Evolutionary conservation across 2,329 filamentous ascomycete genomes (phyloP).

Genomic region (Nannizziopsis arthrosporioides): DNA sequence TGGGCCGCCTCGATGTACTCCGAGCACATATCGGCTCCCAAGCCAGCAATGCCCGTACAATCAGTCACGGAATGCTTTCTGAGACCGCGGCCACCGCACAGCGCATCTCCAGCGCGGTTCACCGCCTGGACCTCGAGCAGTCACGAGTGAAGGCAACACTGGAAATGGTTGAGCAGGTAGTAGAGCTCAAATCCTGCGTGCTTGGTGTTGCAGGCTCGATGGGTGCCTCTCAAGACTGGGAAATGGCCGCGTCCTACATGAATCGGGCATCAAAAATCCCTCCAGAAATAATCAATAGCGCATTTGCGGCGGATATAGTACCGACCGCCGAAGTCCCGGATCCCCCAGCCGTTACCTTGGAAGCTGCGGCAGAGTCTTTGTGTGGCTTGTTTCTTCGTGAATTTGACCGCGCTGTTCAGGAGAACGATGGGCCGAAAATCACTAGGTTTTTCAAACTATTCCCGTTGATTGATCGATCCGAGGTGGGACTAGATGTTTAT

Average conservation of each 20-base stretch:
- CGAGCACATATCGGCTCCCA: conserved; percentile 81
- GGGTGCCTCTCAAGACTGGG: conserved; percentile 97
- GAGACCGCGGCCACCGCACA: conserved; percentile 74
- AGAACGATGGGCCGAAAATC: conserved; percentile 77
- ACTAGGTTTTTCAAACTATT: conserved; percentile 98
- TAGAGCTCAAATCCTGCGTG: conserved; percentile 92
- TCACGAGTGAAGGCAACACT: conserved; percentile 80
- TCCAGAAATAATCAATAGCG: conserved; percentile 63
- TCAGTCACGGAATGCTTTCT: conserved; percentile 85
- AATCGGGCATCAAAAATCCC: conserved; percentile 73
- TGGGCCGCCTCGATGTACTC: conserved; percentile 76
- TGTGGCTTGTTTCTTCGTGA: conserved; percentile 85
- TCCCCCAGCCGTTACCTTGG: conserved; percentile 72
- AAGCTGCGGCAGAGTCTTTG: conserved; percentile 76
- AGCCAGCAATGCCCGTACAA: conserved; percentile 65
- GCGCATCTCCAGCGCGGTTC: conserved; percentile 75
- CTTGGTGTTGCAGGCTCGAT: conserved; percentile 90
- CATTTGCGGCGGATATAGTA: conserved; percentile 84
- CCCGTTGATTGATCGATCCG: conserved; percentile 76
- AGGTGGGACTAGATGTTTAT: conserved; percentile 87
- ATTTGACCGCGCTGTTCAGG: conserved; percentile 81
- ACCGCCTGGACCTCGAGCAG: conserved; percentile 81
- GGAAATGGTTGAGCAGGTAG: conserved; percentile 86
- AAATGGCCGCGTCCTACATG: conserved; percentile 84
- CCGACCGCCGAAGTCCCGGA: conserved; percentile 94